Evolutionary conservation across 2,329 filamentous ascomycete species (phyloP).

Genomic region (Blastomyces parvus): DNA sequence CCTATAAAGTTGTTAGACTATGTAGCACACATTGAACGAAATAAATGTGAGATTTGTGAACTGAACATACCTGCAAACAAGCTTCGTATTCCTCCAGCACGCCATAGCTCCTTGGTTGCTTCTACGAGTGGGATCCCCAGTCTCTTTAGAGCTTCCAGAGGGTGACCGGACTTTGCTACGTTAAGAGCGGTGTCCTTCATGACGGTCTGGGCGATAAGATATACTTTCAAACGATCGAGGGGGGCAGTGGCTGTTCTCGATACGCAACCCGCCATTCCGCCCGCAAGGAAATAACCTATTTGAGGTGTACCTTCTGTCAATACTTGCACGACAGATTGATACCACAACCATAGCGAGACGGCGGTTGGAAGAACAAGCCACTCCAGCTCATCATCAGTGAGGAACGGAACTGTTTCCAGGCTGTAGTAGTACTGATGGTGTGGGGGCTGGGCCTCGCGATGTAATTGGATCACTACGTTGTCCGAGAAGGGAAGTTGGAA

Average conservation of each 20-base stretch:
- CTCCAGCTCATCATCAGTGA: slow-evolving; percentile 32
- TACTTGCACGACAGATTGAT: slow-evolving; percentile 37
- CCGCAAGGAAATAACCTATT: slow-evolving; percentile 92
- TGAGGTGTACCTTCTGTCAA: slow-evolving; percentile 39
- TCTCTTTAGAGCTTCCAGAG: slow-evolving; percentile 54
- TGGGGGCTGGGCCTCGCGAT: slow-evolving; percentile 10
- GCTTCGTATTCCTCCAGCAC: slow-evolving; percentile 73
- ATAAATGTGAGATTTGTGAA: slow-evolving; percentile 1
- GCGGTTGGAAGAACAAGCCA: slow-evolving; percentile 34
- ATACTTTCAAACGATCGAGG: slow-evolving; percentile 93
- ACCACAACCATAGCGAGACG: slow-evolving; percentile 37
- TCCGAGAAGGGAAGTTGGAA: slow-evolving; percentile 14
- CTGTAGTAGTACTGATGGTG: slow-evolving; percentile 6
- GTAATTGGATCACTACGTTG: slow-evolving; percentile 14
- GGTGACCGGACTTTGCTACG: slow-evolving; percentile 61
- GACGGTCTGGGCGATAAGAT: slow-evolving; percentile 83
- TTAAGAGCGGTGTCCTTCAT: slow-evolving; percentile 50
- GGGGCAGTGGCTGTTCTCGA: slow-evolving; percentile 93
- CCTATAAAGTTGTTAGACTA: slow-evolving; percentile 43
- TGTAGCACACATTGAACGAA: neutral
- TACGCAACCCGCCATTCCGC: slow-evolving; percentile 86
- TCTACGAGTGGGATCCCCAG: slow-evolving; percentile 60
- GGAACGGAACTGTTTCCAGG: slow-evolving; percentile 9
- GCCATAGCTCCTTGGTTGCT: slow-evolving; percentile 71
- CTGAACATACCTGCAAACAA: slow-evolving; percentile 75